phyloP scores from a whole-genome alignment of 1,139 yeast species.

The Pichia cactophila region DNA sequence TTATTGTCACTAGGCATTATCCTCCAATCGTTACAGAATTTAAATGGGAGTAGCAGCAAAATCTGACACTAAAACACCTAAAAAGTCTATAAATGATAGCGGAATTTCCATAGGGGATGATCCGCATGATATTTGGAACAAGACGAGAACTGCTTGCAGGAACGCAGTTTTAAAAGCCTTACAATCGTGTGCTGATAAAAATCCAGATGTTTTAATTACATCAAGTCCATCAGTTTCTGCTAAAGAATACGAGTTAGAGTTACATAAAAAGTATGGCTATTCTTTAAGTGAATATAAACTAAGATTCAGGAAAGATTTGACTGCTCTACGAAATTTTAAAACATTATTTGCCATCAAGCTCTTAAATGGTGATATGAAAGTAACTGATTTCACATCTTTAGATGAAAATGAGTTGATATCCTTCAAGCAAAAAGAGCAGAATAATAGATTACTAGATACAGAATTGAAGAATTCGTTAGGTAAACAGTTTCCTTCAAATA shows the following conservation, averaged over 20 bases:
- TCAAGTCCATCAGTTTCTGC: slow-evolving; percentile 11
- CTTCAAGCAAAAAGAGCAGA: slow-evolving; percentile 21
- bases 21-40: neutral
- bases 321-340: slow-evolving; percentile 25
- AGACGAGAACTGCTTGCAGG: slow-evolving; percentile 22
- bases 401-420: slow-evolving; percentile 26
- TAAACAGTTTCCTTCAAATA: slow-evolving; percentile 27
- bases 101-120: slow-evolving; percentile 22
- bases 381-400: slow-evolving; percentile 15
- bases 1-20: too few species aligned
- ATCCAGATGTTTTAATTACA: neutral
- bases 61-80: neutral
- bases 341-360: slow-evolving; percentile 25
- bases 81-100: neutral
- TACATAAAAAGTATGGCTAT: slow-evolving; percentile 13
- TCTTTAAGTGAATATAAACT: slow-evolving; percentile 20
- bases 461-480: slow-evolving; percentile 26
- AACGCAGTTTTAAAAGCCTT: slow-evolving; percentile 18
- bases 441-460: slow-evolving; percentile 22
- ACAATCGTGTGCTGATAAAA: slow-evolving; percentile 3
- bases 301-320: slow-evolving; percentile 25
- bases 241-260: slow-evolving; percentile 17
- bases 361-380: slow-evolving; percentile 19
- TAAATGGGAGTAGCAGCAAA: neutral
- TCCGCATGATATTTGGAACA: slow-evolving; percentile 22